Conservation (phyloP, 345 rosid species). For the Carallia pectinifolia region DNA sequence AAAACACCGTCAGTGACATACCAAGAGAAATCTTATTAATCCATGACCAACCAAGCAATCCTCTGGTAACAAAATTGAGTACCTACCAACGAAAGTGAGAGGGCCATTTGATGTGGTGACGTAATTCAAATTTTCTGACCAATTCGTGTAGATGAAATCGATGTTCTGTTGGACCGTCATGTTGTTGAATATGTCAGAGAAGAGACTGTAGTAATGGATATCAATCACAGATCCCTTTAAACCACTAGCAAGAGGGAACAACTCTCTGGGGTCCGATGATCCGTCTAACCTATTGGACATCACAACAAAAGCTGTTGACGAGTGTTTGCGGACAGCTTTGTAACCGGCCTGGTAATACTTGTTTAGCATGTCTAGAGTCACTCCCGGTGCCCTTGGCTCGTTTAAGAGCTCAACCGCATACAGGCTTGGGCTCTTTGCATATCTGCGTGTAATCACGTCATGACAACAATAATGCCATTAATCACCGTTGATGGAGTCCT, state of each 20-base stretch:
- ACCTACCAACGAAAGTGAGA: conserved; percentile 58
- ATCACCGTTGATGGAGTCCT: no score
- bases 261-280: conserved; percentile 41
- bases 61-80: no score
- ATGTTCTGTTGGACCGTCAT: conserved; percentile 53
- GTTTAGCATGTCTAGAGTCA: conserved; percentile 25
- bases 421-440: conserved; percentile 45
- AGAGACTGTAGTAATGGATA: conserved; percentile 58
- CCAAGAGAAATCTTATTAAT: background rate
- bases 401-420: conserved; percentile 62
- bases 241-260: conserved; percentile 44
- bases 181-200: conserved; percentile 19
- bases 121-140: conserved; percentile 32
- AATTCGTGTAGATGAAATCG: conserved; percentile 39
- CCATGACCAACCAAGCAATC: background rate
- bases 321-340: conserved; percentile 48
- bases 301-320: conserved; percentile 48
- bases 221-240: conserved; percentile 45
- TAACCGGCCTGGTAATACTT: conserved; percentile 55
- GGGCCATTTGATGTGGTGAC: conserved; percentile 51
- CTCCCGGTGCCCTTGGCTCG: conserved; percentile 56
- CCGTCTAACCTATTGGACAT: conserved; percentile 47
- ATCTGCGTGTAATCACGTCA: conserved; percentile 21
- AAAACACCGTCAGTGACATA: background rate
- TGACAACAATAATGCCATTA: no score